Percentiles rank a stretch among this genome's conserved stretches.
These are phyloP conservation scores for Starmera dryadoides DNA, from an alignment of 805 yeast genomes.

Conservation along the genomic window DNA sequence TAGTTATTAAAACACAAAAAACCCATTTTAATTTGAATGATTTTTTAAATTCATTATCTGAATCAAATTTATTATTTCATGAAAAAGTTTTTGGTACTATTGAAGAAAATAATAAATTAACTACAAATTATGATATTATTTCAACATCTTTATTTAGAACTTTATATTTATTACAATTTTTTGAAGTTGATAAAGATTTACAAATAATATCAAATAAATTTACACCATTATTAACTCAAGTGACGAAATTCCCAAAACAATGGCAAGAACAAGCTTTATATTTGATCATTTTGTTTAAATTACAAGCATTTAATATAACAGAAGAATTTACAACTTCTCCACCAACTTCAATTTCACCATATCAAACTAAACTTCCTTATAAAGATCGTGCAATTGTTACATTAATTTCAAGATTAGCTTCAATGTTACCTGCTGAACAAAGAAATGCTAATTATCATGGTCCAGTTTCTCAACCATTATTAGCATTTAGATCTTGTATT, in stretches of 20 bases:
- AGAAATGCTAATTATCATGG: slow-evolving; percentile 54
- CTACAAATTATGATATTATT: slow-evolving; percentile 43
- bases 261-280: slow-evolving; percentile 36
- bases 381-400: slow-evolving; percentile 24
- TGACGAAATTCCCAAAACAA: slow-evolving; percentile 23
- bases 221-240: slow-evolving; percentile 39
- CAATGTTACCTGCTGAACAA: slow-evolving; percentile 40
- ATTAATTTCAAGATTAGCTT: slow-evolving; percentile 41
- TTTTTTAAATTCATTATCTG: slow-evolving; percentile 18
- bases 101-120: slow-evolving; percentile 26
- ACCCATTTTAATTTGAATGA: slow-evolving; percentile 21
- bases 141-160: slow-evolving; percentile 50
- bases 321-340: slow-evolving; percentile 24
- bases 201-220: slow-evolving; percentile 35
- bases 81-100: slow-evolving; percentile 9
- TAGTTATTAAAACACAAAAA: slow-evolving; percentile 22
- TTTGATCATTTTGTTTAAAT: slow-evolving; percentile 38
- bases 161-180: slow-evolving; percentile 42
- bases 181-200: slow-evolving; percentile 28
- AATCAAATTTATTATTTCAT: slow-evolving; percentile 18
- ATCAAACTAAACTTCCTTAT: slow-evolving; percentile 24
- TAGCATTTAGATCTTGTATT: slow-evolving; percentile 61
- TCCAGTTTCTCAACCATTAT: slow-evolving; percentile 59
- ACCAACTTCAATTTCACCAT: slow-evolving; percentile 7
- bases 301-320: slow-evolving; percentile 31